Conservation (phyloP, 192 early-diverging fungal species). For the Gaertneriomyces sp. region DNA sequence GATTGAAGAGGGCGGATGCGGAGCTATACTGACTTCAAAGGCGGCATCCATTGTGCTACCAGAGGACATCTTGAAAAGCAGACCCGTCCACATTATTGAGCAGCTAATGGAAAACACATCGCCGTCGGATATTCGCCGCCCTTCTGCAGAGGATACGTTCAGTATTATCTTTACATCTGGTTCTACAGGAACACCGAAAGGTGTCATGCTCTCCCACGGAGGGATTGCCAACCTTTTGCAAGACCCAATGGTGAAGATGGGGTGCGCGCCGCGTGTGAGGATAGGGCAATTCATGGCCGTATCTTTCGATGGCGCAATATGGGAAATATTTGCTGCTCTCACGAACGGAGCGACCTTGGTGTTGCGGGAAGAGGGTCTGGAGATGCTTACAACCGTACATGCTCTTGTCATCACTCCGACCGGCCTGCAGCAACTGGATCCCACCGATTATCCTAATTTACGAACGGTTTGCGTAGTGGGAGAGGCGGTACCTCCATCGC, state of each 20-base stretch:
- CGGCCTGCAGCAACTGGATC: conserved; percentile 22
- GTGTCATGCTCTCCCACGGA: conserved; percentile 30
- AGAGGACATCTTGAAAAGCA: no score
- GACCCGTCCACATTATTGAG: no score
- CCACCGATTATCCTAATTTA: conserved; percentile 27
- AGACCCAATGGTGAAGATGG: no score
- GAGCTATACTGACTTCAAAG: not conserved
- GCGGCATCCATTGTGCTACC: no score
- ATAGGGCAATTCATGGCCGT: not conserved
- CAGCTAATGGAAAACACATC: no score
- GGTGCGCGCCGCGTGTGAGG: not conserved
- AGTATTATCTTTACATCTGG: conserved; percentile 32
- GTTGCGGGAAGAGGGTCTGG: conserved; percentile 3
- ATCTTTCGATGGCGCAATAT: conserved; percentile 5
- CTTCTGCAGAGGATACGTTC: no score
- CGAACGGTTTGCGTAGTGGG: conserved; percentile 23
- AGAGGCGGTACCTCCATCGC: conserved; percentile 13
- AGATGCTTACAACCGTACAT: conserved; percentile 17
- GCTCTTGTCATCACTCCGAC: conserved; percentile 31
- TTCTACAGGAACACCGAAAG: conserved; percentile 44
- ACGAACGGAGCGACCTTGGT: conserved; percentile 9
- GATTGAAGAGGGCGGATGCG: not conserved
- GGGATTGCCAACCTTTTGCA: conserved; percentile 16
- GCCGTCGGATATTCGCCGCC: no score
- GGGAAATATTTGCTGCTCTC: conserved; percentile 4